Conservation (phyloP, 2,329 filamentous ascomycete genomes). For the Coniochaeta sp. region DNA sequence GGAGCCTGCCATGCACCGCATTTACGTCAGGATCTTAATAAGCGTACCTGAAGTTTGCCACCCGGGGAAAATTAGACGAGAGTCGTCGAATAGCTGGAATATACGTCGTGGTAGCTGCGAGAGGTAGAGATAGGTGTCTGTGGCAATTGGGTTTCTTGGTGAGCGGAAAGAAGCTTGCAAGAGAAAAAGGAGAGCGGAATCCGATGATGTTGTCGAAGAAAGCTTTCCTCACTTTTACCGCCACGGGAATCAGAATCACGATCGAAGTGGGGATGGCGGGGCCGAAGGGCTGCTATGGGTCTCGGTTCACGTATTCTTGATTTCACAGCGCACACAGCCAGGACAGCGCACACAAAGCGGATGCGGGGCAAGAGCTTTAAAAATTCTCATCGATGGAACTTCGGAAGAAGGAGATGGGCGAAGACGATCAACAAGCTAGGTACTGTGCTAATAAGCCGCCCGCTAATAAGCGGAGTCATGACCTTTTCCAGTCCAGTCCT, state of each 20-base stretch:
- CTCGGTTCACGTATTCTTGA: background rate
- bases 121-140: background rate
- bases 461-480: background rate
- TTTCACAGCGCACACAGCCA: background rate
- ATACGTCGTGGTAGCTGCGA: background rate
- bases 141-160: background rate
- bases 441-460: background rate
- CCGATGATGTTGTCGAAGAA: background rate
- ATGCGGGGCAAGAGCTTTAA: background rate
- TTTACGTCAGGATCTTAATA: background rate
- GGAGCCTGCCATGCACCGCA: background rate
- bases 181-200: background rate
- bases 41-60: background rate
- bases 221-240: slow-evolving; percentile 2
- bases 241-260: background rate
- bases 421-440: background rate
- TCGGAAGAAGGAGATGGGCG: background rate
- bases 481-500: background rate
- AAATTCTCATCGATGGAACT: background rate
- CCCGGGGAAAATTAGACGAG: background rate
- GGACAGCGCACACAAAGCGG: background rate
- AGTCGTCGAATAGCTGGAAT: background rate
- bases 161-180: background rate
- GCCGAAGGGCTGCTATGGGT: background rate
- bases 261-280: background rate